These are phyloP conservation scores for Colletotrichum ledebouriae DNA, from an alignment of 2,329 filamentous ascomycete species.

Conservation along the genomic window DNA sequence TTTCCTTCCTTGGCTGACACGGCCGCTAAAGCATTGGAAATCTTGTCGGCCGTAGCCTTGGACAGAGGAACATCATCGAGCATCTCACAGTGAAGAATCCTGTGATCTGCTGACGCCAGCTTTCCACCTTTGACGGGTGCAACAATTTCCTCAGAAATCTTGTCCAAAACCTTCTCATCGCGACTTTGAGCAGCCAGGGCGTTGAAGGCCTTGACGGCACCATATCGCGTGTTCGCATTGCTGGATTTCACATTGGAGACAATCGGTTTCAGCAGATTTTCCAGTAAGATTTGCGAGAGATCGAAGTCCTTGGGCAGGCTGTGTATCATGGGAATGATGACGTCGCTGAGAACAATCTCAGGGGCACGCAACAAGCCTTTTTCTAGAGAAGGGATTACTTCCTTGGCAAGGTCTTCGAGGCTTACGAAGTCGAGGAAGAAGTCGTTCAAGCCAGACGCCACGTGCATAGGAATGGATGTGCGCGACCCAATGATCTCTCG, in stretches of 20 bases:
- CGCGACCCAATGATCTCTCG: slow-evolving; percentile 89
- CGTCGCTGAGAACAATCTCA: slow-evolving; percentile 86
- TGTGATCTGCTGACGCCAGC: slow-evolving; percentile 86
- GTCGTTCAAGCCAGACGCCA: slow-evolving; percentile 80
- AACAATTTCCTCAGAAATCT: slow-evolving; percentile 83
- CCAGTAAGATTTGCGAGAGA: slow-evolving; percentile 78
- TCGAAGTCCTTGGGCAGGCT: slow-evolving; percentile 80
- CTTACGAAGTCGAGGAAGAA: slow-evolving; percentile 85
- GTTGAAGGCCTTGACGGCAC: slow-evolving; percentile 81
- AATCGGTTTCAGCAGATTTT: slow-evolving; percentile 85
- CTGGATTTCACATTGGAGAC: slow-evolving; percentile 93
- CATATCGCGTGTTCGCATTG: slow-evolving; percentile 81
- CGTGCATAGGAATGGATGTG: slow-evolving; percentile 76
- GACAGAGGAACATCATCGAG: slow-evolving; percentile 75
- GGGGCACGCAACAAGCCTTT: slow-evolving; percentile 91
- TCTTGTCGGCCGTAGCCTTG: slow-evolving; percentile 72
- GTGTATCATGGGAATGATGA: slow-evolving; percentile 79
- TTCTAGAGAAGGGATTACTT: slow-evolving; percentile 85
- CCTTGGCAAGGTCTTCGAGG: slow-evolving; percentile 79
- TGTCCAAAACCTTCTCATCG: slow-evolving; percentile 70
- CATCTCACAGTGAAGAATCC: slow-evolving; percentile 85
- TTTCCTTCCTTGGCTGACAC: slow-evolving; percentile 89
- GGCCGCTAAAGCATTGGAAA: slow-evolving; percentile 75
- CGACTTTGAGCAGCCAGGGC: slow-evolving; percentile 73
- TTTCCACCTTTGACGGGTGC: slow-evolving; percentile 86